Evolutionary conservation across 192 early-diverging fungal species (phyloP).

Genomic region (Paraglomus brasilianum): DNA sequence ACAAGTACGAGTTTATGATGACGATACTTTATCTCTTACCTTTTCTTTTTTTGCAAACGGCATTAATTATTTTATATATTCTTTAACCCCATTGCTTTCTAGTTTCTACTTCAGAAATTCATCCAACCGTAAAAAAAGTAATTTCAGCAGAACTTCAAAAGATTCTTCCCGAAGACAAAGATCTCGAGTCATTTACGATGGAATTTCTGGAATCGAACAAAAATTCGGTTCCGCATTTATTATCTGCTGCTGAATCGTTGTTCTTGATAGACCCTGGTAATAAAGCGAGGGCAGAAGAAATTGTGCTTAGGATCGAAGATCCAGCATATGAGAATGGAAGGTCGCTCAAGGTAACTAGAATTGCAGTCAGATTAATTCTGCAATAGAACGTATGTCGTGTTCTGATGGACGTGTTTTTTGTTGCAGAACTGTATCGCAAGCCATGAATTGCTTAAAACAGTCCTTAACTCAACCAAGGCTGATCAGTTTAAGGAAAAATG

Average conservation of each 20-base stretch:
- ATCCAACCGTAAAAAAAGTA: constrained; percentile 22
- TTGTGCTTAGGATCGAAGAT: constrained; percentile 16
- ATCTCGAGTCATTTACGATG: constrained; percentile 4
- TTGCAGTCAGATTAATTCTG: neutral
- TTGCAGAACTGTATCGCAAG: constrained; percentile 19
- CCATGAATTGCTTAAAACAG: constrained; percentile 7
- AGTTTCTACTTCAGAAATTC: neutral
- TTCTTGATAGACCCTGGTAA: constrained; percentile 6
- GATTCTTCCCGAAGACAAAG: constrained; percentile 8
- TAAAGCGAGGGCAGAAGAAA: constrained; percentile 23
- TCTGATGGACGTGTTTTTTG: neutral
- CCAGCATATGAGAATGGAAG: constrained; percentile 18
- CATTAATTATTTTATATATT: no score
- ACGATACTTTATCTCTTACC: neutral
- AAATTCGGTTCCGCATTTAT: constrained; percentile 27
- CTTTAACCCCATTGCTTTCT: no score
- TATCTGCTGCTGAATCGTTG: constrained; percentile 21
- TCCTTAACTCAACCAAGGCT: constrained; percentile 23
- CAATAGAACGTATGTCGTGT: neutral
- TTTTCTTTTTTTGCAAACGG: neutral
- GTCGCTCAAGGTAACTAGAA: constrained; percentile 21
- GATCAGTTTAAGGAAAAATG: constrained; percentile 27
- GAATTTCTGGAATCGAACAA: constrained; percentile 24
- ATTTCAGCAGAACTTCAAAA: constrained; percentile 1
- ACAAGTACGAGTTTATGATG: constrained; percentile 46